Evolutionary conservation across 192 early-diverging fungal genomes (phyloP).

Genomic region (Phlyctochytrium bullatum): DNA sequence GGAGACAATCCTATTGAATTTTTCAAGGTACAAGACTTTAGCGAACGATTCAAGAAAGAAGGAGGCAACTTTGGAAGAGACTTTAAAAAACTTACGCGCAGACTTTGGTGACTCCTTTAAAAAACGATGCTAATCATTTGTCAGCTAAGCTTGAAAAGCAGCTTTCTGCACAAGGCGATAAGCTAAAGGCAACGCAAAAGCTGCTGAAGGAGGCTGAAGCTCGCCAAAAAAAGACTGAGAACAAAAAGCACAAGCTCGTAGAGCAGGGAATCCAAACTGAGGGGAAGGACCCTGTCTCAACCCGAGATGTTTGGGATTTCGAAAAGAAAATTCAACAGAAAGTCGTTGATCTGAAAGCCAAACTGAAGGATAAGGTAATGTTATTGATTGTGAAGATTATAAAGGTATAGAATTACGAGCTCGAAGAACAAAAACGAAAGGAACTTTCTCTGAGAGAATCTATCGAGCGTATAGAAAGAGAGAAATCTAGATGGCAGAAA

Average conservation of each 20-base stretch:
- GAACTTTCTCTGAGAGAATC: slow-evolving; percentile 19
- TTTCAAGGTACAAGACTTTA: no score
- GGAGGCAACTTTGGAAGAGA: no score
- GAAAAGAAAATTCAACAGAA: slow-evolving; percentile 36
- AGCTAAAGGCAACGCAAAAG: slow-evolving; percentile 10
- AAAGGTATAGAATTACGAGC: slow-evolving; percentile 10
- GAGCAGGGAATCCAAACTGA: slow-evolving; percentile 13
- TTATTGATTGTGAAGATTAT: background rate
- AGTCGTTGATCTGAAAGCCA: slow-evolving; percentile 28
- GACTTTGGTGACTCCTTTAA: no score
- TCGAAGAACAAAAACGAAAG: background rate
- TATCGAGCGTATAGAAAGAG: background rate
- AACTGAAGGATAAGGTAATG: slow-evolving; percentile 32
- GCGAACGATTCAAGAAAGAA: no score
- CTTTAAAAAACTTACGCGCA: no score
- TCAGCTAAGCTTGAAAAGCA: no score
- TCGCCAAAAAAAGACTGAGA: background rate
- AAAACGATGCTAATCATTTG: no score
- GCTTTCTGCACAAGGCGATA: slow-evolving; percentile 1
- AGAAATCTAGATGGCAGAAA: slow-evolving; percentile 5
- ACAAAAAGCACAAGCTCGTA: slow-evolving; percentile 7
- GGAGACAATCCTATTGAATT: no score
- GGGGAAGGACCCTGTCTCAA: slow-evolving; percentile 4
- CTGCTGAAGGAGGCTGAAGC: background rate
- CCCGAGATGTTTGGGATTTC: slow-evolving; percentile 32